These are phyloP conservation scores for Cornus kousa DNA, from an alignment of 148 eudicot species.

Conservation along the genomic window DNA sequence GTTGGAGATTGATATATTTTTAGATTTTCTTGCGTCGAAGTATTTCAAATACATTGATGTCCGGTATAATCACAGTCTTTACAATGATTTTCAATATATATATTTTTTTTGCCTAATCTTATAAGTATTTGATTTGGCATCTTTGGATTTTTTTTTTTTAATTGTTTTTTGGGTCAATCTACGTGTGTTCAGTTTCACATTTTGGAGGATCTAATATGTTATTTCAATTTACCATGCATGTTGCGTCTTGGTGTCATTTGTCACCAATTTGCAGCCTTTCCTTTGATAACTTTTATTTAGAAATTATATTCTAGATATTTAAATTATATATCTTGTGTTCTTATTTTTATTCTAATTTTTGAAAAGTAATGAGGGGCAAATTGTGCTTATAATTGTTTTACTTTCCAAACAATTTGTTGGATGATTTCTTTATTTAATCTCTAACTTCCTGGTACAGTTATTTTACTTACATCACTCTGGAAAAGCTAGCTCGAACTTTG, in stretches of 20 bases:
- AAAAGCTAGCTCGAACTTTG: conserved; percentile 52
- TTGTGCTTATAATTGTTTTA: background rate
- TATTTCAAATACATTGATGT: conserved; percentile 85
- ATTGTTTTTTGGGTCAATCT: background rate
- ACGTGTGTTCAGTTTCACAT: background rate
- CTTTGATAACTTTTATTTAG: background rate
- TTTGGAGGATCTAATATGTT: background rate
- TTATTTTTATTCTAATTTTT: too few relatives aligned
- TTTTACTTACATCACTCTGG: conserved; percentile 62
- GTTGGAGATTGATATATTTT: conserved; percentile 41
- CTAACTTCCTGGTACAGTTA: conserved; percentile 39
- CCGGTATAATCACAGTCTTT: conserved; percentile 50
- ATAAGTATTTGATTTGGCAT: too few relatives aligned
- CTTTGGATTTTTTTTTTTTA: background rate
- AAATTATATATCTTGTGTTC: background rate
- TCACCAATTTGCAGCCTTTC: background rate
- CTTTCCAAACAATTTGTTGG: background rate
- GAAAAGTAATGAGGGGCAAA: background rate
- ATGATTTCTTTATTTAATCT: background rate
- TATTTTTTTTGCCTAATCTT: background rate
- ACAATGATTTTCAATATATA: background rate
- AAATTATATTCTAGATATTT: background rate
- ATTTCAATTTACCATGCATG: too few relatives aligned
- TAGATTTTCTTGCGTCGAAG: conserved; percentile 60
- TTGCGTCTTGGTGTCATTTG: too few relatives aligned